Conservation (phyloP, 352 stramenopile species). For the Discostella stelligera region DNA sequence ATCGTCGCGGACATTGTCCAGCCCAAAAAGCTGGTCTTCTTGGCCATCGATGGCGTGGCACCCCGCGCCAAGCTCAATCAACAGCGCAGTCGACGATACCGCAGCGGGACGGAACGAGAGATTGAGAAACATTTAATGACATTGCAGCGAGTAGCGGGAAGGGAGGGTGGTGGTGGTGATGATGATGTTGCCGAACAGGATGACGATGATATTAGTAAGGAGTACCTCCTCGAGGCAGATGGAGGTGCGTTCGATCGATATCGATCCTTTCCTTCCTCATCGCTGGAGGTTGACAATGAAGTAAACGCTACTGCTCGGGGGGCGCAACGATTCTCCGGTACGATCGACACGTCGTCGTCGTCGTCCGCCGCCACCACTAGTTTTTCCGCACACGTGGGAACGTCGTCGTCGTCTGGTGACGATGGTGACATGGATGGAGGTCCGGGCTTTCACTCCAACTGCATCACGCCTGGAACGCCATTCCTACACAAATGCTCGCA, state of each 20-base stretch:
- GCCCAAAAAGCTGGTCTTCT: conserved; percentile 93
- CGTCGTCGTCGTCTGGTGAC: conserved; percentile 4
- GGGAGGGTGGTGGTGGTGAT: neutral
- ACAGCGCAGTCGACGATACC: conserved; percentile 95
- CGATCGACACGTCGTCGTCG: conserved; percentile 57
- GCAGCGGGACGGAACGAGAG: conserved; percentile 76
- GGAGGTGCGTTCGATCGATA: conserved; percentile 45
- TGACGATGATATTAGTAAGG: conserved; percentile 29
- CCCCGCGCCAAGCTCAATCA: conserved; percentile 99
- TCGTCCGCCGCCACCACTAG: neutral
- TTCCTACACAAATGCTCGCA: conserved; percentile 94
- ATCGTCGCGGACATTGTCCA: conserved; percentile 90
- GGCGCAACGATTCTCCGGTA: conserved; percentile 62
- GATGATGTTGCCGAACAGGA: neutral
- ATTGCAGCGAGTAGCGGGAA: conserved; percentile 43
- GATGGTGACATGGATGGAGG: neutral
- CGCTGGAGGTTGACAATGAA: neutral
- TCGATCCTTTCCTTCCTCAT: conserved; percentile 80
- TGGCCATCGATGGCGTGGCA: conserved; percentile 98
- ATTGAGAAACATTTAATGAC: conserved; percentile 72
- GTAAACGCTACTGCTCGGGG: conserved; percentile 9
- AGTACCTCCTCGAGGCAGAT: conserved; percentile 45
- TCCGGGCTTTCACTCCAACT: conserved; percentile 95
- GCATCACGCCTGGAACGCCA: conserved; percentile 97
- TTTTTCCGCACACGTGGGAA: conserved; percentile 6